Conservation (phyloP, 208 protist genomes). For the Leptomonas seymouri region DNA sequence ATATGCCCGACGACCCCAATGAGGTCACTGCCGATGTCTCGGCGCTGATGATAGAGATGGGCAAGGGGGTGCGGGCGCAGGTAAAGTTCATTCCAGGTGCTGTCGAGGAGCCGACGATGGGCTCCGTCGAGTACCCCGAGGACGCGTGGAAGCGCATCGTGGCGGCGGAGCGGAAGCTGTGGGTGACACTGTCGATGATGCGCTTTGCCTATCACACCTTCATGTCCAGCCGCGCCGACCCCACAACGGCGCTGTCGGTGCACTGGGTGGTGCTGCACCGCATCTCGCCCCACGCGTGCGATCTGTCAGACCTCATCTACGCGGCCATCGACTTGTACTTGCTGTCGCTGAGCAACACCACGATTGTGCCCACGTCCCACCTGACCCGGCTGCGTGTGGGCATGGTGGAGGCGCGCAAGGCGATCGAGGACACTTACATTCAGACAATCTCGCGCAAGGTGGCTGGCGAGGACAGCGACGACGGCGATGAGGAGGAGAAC, state of each 20-base stretch:
- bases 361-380: constrained; percentile 75
- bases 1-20: constrained; percentile 81
- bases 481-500: constrained; percentile 29
- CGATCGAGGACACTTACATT: constrained; percentile 85
- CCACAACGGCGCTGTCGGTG: constrained; percentile 62
- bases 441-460: constrained; percentile 79
- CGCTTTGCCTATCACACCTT: constrained; percentile 85
- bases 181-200: constrained; percentile 85
- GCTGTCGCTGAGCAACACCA: constrained; percentile 76
- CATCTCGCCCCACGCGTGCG: constrained; percentile 77
- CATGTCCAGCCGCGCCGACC: constrained; percentile 79
- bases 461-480: constrained; percentile 52
- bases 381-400: constrained; percentile 75
- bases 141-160: constrained; percentile 73
- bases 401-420: constrained; percentile 79
- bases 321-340: constrained; percentile 82
- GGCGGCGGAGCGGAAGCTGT: constrained; percentile 68
- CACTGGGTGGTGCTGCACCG: constrained; percentile 92
- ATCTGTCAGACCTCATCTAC: constrained; percentile 87
- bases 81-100: constrained; percentile 73
- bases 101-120: constrained; percentile 83
- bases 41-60: constrained; percentile 77
- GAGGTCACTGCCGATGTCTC: constrained; percentile 67
- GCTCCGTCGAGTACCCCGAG: constrained; percentile 78
- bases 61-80: constrained; percentile 69